Conservation (phyloP, 352 stramenopile genomes). For the Plasmopara viticola region DNA sequence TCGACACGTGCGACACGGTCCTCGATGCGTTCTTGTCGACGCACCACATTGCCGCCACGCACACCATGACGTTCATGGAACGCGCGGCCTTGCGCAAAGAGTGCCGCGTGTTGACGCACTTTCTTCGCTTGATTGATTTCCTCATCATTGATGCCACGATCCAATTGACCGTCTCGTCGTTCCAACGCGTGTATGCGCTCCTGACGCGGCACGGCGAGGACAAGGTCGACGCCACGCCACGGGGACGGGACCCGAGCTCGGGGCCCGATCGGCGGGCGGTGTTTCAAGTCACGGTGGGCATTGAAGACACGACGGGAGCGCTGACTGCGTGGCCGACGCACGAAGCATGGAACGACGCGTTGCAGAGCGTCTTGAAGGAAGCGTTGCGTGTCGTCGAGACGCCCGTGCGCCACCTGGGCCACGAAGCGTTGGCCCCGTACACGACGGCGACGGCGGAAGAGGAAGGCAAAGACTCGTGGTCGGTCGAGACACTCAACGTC, state of each 20-base stretch:
- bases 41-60: conserved; percentile 90
- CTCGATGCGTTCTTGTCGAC: conserved; percentile 87
- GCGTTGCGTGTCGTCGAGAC: conserved; percentile 85
- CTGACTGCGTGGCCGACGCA: conserved; percentile 56
- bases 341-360: conserved; percentile 59
- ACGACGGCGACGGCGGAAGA: conserved; percentile 78
- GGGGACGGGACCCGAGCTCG: conserved; percentile 5
- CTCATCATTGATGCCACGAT: conserved; percentile 86
- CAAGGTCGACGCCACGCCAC: conserved; percentile 7
- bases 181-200: conserved; percentile 50
- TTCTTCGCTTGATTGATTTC: conserved; percentile 90
- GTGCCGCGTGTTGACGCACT: conserved; percentile 88
- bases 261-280: conserved; percentile 46
- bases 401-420: conserved; percentile 71
- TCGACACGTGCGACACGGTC: conserved; percentile 87
- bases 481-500: conserved; percentile 70
- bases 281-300: conserved; percentile 48
- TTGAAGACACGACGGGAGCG: conserved; percentile 29
- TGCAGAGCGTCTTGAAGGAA: conserved; percentile 79
- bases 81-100: conserved; percentile 86
- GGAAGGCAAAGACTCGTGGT: conserved; percentile 78
- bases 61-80: conserved; percentile 97
- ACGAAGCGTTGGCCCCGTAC: conserved; percentile 70
- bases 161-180: conserved; percentile 78
- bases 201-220: conserved; percentile 38